These are phyloP conservation scores for Rhizopogon sp. DNA, from an alignment of 768 basidiomycete species.

Conservation along the genomic window DNA sequence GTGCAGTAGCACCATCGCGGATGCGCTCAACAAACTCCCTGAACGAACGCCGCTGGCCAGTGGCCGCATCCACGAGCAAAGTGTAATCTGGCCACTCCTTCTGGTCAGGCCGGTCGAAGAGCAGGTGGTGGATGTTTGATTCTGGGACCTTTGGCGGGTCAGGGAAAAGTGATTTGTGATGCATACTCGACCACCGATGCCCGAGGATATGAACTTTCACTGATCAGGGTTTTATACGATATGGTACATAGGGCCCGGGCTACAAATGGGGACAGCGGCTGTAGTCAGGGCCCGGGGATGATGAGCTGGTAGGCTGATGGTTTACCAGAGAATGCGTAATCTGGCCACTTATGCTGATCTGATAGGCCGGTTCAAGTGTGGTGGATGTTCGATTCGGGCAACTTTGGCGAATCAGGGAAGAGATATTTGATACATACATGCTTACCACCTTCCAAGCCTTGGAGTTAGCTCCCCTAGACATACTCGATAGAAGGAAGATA, in stretches of 20 bases:
- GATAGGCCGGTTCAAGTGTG: too few relatives aligned
- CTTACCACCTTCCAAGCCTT: too few relatives aligned
- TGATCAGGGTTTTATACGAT: neutral
- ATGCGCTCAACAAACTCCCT: conserved; percentile 42
- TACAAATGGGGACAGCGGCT: too few relatives aligned
- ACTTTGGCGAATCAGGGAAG: too few relatives aligned
- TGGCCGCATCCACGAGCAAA: conserved; percentile 46
- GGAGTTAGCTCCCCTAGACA: neutral
- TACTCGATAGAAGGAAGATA: too few relatives aligned
- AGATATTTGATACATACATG: too few relatives aligned
- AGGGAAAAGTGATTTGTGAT: conserved; percentile 47
- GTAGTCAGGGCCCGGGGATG: too few relatives aligned
- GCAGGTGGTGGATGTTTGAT: conserved; percentile 42
- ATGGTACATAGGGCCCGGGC: neutral
- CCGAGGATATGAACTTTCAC: neutral
- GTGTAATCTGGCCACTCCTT: conserved; percentile 45
- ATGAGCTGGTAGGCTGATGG: too few relatives aligned
- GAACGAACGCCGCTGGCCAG: conserved; percentile 37
- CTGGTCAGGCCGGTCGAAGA: conserved; percentile 48
- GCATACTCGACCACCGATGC: conserved; percentile 27
- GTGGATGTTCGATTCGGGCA: too few relatives aligned
- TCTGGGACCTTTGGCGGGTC: conserved; percentile 40
- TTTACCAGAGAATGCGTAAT: too few relatives aligned
- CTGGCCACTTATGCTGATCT: too few relatives aligned
- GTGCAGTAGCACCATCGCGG: conserved; percentile 43